Evolutionary conservation across 2,329 filamentous ascomycete species (phyloP), one percentile per base, ranked within the genome.

Genomic region (Emmonsia crescens): DNA sequence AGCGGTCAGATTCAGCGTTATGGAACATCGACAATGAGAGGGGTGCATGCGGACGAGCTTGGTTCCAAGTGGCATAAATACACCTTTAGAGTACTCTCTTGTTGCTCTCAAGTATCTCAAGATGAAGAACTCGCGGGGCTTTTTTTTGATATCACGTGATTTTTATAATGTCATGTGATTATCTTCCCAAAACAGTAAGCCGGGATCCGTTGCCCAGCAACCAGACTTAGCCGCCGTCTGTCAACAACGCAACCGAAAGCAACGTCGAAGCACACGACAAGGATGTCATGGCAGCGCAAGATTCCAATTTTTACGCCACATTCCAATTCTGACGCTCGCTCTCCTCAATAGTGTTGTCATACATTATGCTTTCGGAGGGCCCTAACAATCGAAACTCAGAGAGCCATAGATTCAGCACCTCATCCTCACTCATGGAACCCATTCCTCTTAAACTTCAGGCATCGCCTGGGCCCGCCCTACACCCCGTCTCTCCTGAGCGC

Each of bases 401-500:
- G 21, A 1, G 24, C 24, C 38, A 27, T 57, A 9, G 19, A 33
- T 51, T 44, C 29, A 24, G 24, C 29, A 16, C 36, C 24, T 42
- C 33, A 38, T 36, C 57, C 12, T 59, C 42, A 27, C 42, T 24
- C 31, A 59, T 59, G 57, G 57, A 59, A 4, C 71, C 57, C 16
- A 57, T 44, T 46, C 44, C 12, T 57, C 68, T 69, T 65, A 68
- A 63, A 63, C 57, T 65, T 21, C 56, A 66, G 21, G 62, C 64
- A 29, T 64, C 65, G 6, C 69, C 73, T 44, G 68, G 74, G 61
- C 72, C 69, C 19, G 70, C 73, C 44, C 72, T 80, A 42, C 72
- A 75, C 61, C 77, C 77, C 59, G 64, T 79, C 5, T 79, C 78
- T n/a, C 76, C 77, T 29, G 76, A 79, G 64, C 77, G 78, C 52